A percentile compares a stretch with the other conserved stretches of the same genome.
These are phyloP conservation scores for Cyberlindnera petersonii DNA, from an alignment of 805 yeast species.

Conservation along the genomic window DNA sequence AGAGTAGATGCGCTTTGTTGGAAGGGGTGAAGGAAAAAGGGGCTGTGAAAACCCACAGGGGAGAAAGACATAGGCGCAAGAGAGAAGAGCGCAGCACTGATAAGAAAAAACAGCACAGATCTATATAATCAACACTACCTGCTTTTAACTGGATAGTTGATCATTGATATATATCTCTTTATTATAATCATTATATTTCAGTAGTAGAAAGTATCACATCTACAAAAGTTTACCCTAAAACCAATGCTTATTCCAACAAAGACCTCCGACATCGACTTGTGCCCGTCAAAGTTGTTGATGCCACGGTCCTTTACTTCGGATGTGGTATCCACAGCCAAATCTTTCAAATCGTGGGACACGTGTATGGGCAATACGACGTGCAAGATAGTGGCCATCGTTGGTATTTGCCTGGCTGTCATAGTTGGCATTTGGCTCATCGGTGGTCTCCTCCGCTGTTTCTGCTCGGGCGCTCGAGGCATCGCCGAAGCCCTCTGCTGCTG, in stretches of 20 bases:
- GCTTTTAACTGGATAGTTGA: no score
- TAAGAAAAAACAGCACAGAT: neutral
- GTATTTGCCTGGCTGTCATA: slow-evolving; percentile 55
- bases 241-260: slow-evolving; percentile 13
- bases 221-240: neutral
- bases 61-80: neutral
- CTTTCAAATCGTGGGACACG: slow-evolving; percentile 67
- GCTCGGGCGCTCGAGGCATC: slow-evolving; percentile 53
- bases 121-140: neutral
- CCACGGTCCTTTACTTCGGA: slow-evolving; percentile 18
- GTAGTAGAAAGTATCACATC: neutral
- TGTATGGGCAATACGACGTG: slow-evolving; percentile 78
- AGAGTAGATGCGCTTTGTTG: no score
- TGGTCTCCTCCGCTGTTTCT: slow-evolving; percentile 50
- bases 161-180: no score
- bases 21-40: no score
- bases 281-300: slow-evolving; percentile 15
- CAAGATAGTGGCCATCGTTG: slow-evolving; percentile 72
- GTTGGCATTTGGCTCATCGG: slow-evolving; percentile 53
- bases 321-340: slow-evolving; percentile 32
- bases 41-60: no score
- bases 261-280: slow-evolving; percentile 8
- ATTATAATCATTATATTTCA: no score
- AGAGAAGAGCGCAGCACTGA: neutral
- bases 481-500: slow-evolving; percentile 52